Evolutionary conservation across 2,329 filamentous ascomycete genomes (phyloP), one percentile per base, ranked within the genome.

Genomic region (Colletotrichum neosansevieriae): DNA sequence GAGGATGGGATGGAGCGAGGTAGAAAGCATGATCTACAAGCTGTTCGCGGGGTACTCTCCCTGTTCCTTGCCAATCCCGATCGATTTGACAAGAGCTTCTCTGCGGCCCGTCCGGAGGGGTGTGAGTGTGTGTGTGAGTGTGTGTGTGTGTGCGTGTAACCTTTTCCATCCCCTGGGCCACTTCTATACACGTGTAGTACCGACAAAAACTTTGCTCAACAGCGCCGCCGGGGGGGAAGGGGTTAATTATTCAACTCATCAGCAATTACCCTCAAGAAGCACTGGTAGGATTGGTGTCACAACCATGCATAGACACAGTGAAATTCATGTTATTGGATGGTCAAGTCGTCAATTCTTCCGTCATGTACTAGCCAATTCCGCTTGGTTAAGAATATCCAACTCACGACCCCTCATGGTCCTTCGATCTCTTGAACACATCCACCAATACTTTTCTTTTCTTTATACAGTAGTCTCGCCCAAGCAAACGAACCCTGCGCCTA

Each of bases 311-410:
- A 13, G 17, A 11, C 2, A 24, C 1, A n/a, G 6, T 12, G 5
- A 32, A 36, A 19, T 47, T 24, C n/a, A 9, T 15, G 32, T 15
- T 6, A 47, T 7, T 3, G 6, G 6, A 40, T 47, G 9, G 19
- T 12, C 10, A n/a, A 19, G n/a, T 65, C 60, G 40, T 65, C 65
- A 49, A 64, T 65, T 68, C 60, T 58, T 64, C 45, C 58, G 32
- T 64, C 42, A 34, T 32, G 54, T 64, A 54, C 60, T 58, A 3
- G n/a, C 29, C 29, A 2, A 7, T 29, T 21, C 9, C 29, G 5
- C 29, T 38, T 19, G 50, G 6, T 10, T n/a, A 36, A 29, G 29
- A 24, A 13, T 38, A 32, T 38, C 19, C 21, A 32, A 6, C 17
- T 29, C 51, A 29, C 34, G 29, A 45, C 32, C 5, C 13, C 19